Base-by-base conservation (phyloP, 23 red algal genomes). In the Cyanidium caldarium region DNA sequence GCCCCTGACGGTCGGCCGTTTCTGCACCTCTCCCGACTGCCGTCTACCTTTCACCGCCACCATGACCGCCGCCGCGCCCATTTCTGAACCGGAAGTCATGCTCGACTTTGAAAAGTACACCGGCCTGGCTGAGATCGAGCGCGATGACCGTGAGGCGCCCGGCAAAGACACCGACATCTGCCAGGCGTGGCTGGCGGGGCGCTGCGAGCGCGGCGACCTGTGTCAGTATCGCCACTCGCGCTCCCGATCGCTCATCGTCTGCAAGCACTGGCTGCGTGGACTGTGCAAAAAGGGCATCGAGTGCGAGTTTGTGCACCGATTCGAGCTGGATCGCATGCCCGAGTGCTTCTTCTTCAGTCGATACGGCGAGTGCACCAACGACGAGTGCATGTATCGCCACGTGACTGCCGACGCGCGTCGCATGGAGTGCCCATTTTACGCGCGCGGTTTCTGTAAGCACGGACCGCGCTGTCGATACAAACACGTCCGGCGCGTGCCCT, bases 361-460 rank as follows among this genome's bases (percentile, higher is more conserved):
- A 7, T 69, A 69, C 23, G 38, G 38, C 39, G 92, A 98, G 61
- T 98, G 92, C 65, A 85, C 81, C 3, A 98, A 98, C 70, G 68
- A 65, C 29, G 92, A 98, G 57, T 98, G 92, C 68, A 70, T 80
- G 43, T 98, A 98, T 37, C 85, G 92, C 17, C 92, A 98, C 61
- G 77, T 98, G 7, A 83, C 85, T 44, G 83, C 79, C 1, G 92
- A 98, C 44, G 80, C 86, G 46, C 87, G 86, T 67, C 66, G 80
- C 35, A 98, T 87, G 34, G 92, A 98, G 68, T 98, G 92, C 57
- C 92, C 92, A 12, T 98, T 87, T 61, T 98, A 89, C 69, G 92
- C 84, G 29, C 40, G 92, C 10, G 92, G 92, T 28, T 98, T 98
- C 57, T 98, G 92, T 37, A 58, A 83, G 38, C 92, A 98, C 39